Percentiles rank a stretch among this genome's conserved stretches.
Evolutionary conservation across 2,329 filamentous ascomycete species (phyloP).

Genomic region (Septoria linicola): DNA sequence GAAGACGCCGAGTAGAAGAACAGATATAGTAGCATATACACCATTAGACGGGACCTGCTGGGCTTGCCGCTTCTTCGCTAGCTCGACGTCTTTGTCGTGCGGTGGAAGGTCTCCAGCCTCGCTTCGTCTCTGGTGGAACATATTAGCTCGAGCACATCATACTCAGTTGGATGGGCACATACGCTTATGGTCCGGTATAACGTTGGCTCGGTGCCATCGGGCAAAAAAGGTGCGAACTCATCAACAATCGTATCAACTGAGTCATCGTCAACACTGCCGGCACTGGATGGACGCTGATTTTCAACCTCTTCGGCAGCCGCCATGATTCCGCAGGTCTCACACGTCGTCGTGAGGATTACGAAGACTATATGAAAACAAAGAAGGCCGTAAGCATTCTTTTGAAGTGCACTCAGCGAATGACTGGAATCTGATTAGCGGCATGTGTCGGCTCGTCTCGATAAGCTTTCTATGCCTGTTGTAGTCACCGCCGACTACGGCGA

Average conservation of each 20-base stretch:
- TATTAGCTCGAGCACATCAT: conserved; percentile 3
- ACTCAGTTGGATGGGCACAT: conserved; percentile 1
- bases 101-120: conserved; percentile 25
- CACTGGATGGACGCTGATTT: conserved; percentile 1
- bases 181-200: conserved; percentile 28
- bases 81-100: conserved; percentile 28
- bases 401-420: not conserved
- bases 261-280: conserved; percentile 4
- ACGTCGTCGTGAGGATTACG: no score
- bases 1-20: conserved; percentile 56
- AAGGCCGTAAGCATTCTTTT: not conserved
- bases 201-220: conserved; percentile 12
- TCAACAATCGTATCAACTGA: conserved; percentile 12
- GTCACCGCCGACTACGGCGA: conserved; percentile 5
- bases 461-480: conserved; percentile 10
- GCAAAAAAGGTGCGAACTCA: conserved; percentile 20
- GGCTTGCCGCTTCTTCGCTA: conserved; percentile 11
- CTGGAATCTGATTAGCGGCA: conserved; percentile 1
- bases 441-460: conserved; percentile 9
- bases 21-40: conserved; percentile 33
- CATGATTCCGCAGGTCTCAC: not conserved
- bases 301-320: conserved; percentile 6
- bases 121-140: conserved; percentile 15
- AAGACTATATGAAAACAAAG: not conserved
- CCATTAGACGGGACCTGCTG: conserved; percentile 15